These are phyloP conservation scores for Aspergillus bombycis DNA, from an alignment of 2,329 filamentous ascomycete genomes.

Conservation along the genomic window DNA sequence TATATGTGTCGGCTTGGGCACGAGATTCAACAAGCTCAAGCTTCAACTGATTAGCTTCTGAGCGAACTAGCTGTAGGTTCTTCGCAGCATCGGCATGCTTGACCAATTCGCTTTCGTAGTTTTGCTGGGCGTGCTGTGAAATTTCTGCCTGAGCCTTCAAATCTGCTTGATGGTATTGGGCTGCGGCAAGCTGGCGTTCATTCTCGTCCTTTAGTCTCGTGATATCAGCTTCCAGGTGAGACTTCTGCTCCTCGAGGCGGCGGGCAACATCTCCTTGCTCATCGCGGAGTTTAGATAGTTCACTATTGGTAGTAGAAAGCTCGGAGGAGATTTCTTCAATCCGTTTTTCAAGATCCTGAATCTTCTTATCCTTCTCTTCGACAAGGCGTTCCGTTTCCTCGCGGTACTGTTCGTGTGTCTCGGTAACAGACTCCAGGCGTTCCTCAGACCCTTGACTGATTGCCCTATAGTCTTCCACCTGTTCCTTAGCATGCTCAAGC, in stretches of 20 bases:
- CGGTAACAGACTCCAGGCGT: constrained; percentile 75
- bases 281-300: constrained; percentile 78
- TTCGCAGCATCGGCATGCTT: constrained; percentile 97
- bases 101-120: constrained; percentile 91
- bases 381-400: constrained; percentile 79
- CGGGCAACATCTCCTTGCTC: constrained; percentile 74
- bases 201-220: constrained; percentile 80
- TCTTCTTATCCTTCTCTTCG: constrained; percentile 75
- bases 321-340: constrained; percentile 83
- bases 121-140: constrained; percentile 87
- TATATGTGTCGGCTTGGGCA: constrained; percentile 83
- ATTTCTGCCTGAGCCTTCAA: constrained; percentile 93
- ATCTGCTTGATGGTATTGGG: constrained; percentile 86
- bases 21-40: constrained; percentile 74
- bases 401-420: constrained; percentile 83
- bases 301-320: constrained; percentile 76
- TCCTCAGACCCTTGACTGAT: constrained; percentile 89
- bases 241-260: constrained; percentile 80
- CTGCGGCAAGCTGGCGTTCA: constrained; percentile 75
- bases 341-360: constrained; percentile 80
- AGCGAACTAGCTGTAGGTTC: constrained; percentile 74
- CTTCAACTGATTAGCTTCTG: constrained; percentile 80
- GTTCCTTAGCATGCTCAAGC: constrained; percentile 76
- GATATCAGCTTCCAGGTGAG: constrained; percentile 76
- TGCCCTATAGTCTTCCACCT: constrained; percentile 84